Base-by-base conservation (phyloP, 805 yeast genomes). In the Saccharomycopsis sp. region DNA sequence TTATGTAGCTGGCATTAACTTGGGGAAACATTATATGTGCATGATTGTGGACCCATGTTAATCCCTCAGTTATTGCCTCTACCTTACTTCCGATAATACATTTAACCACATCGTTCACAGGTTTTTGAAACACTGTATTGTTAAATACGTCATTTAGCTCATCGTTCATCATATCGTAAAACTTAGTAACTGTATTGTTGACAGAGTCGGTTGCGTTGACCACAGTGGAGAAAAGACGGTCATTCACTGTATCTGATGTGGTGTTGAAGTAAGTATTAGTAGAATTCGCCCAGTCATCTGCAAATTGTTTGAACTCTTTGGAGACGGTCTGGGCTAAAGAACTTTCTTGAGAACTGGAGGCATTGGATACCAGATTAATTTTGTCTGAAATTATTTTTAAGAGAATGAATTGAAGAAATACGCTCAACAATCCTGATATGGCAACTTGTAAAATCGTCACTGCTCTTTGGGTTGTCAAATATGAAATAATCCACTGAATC, bases 71-170 rank as follows among this genome's bases (percentile, higher is more conserved):
- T 1, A 90, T 74, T 22, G 78, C 75, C 14, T 75, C 76, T 3
- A 93, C 69, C 65, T 93, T 94, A 54, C 86, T 75, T 17, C 89
- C 93, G 44, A 94, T 75, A 2, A 89, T 81, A 72, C 99, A 93
- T 35, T 85, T 83, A 2, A 92, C 87, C 0, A 90, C 82, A 0
- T 85, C 78, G 29, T 78, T 76, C 52, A 90, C 76, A 0, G 96
- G 87, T 1, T 68, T 68, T 53, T 83, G 80, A 9, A 93, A 72
- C 0, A 87, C 80, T 0, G 97, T 89, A 2, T 77, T 77, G 3
- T 84, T 83, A 71, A 94, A 91, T 0, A 84, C 76, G 7, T 77
- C 75, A 29, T 76, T 75, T 3, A 94, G 69, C 0, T 83, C 83
- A 2, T 67, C 65, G 67, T 87, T 85, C 74, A 92, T 78, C n/a